Percentiles rank a stretch among this genome's conserved stretches.
These are phyloP conservation scores for Curvularia verruculosa DNA, from an alignment of 2,329 filamentous ascomycete genomes.

Conservation along the genomic window DNA sequence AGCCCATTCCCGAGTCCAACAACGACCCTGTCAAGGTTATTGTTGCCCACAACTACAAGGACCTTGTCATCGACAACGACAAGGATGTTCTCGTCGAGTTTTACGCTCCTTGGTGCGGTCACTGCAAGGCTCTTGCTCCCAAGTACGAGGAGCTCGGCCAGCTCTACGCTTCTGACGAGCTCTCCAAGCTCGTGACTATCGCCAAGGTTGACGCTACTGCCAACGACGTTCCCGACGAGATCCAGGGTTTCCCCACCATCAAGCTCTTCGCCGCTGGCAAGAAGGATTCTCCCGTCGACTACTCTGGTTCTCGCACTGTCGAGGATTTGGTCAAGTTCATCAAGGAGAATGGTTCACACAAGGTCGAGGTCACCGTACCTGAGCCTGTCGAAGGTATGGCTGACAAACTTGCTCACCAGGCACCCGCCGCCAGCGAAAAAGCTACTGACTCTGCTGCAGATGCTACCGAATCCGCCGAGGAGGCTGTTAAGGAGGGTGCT, in stretches of 20 bases:
- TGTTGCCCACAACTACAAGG: conserved; percentile 92
- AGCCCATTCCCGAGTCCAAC: conserved; percentile 92
- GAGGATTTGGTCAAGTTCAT: conserved; percentile 93
- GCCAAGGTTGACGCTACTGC: conserved; percentile 93
- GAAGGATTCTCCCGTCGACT: conserved; percentile 85
- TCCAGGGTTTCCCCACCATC: conserved; percentile 98
- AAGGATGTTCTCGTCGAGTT: conserved; percentile 99
- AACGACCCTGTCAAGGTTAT: conserved; percentile 86
- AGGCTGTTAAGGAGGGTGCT: conserved; percentile 33
- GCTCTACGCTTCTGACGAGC: conserved; percentile 60
- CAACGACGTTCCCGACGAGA: conserved; percentile 97
- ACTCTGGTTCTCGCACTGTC: conserved; percentile 83
- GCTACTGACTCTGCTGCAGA: conserved; percentile 44
- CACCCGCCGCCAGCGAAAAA: conserved; percentile 45
- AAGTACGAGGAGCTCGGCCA: conserved; percentile 70
- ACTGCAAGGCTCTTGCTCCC: conserved; percentile 72
- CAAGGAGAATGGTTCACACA: conserved; percentile 92
- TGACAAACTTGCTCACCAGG: conserved; percentile 51
- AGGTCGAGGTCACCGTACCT: conserved; percentile 65
- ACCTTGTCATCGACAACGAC: conserved; percentile 86
- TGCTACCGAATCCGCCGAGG: conserved; percentile 50
- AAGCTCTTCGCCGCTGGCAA: conserved; percentile 92
- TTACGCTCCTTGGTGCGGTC: conserved; percentile 86
- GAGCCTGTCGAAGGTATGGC: conserved; percentile 50
- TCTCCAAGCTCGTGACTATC: conserved; percentile 66